Conservation (phyloP, 2,329 filamentous ascomycete genomes). For the Aspergillus sp. region DNA sequence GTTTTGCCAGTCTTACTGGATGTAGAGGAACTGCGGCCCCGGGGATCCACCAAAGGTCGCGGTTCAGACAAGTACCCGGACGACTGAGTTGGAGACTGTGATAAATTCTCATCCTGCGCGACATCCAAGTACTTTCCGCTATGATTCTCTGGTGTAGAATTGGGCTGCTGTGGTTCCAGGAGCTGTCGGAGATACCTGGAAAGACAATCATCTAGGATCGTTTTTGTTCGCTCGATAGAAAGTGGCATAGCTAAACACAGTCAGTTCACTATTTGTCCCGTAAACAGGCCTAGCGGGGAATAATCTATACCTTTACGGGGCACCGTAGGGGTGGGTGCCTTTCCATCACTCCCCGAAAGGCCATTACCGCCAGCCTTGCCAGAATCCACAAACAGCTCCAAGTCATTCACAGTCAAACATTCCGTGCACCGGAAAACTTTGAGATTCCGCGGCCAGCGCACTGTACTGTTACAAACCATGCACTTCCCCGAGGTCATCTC, state of each 20-base stretch:
- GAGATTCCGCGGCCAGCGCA: slow-evolving; percentile 75
- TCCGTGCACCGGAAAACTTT: slow-evolving; percentile 79
- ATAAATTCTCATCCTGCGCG: slow-evolving; percentile 18
- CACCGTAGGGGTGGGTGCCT: slow-evolving; percentile 17
- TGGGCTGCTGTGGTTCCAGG: slow-evolving; percentile 29
- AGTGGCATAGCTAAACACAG: slow-evolving; percentile 48
- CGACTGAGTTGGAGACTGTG: slow-evolving; percentile 13
- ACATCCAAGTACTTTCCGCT: slow-evolving; percentile 9
- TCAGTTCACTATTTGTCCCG: slow-evolving; percentile 1
- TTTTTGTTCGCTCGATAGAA: slow-evolving; percentile 62
- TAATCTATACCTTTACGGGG: slow-evolving; percentile 28
- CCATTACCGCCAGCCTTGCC: slow-evolving; percentile 21
- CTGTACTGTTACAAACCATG: slow-evolving; percentile 80
- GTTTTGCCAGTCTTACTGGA: slow-evolving; percentile 25
- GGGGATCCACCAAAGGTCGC: slow-evolving; percentile 19
- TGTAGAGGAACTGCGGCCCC: slow-evolving; percentile 31
- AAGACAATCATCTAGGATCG: slow-evolving; percentile 59
- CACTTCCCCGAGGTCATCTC: slow-evolving; percentile 73
- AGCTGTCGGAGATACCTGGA: slow-evolving; percentile 52
- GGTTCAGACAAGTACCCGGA: slow-evolving; percentile 23
- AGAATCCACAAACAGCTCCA: slow-evolving; percentile 52
- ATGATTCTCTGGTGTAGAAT: slow-evolving; percentile 23
- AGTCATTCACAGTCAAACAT: slow-evolving; percentile 82
- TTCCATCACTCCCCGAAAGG: slow-evolving; percentile 24
- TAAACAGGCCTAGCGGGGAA: not conserved